Percentiles rank a stretch among this genome's conserved stretches.
phyloP scores from a whole-genome alignment of 1,284 basidiomycete species.

The Irpex rosettiformis region DNA sequence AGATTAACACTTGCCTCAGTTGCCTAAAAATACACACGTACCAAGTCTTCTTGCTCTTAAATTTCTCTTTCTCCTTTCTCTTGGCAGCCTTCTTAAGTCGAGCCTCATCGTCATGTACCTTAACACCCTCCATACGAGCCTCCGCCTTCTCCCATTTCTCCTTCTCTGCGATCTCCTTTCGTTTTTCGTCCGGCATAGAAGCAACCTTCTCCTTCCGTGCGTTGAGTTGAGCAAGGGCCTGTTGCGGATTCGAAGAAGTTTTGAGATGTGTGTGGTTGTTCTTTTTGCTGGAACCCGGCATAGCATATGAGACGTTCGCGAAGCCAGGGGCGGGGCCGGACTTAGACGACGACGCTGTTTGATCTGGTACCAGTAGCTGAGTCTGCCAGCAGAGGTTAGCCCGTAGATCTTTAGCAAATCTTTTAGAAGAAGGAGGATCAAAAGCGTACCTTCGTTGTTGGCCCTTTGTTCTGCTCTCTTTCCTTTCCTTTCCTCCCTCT shows the following conservation, averaged over 20 bases:
- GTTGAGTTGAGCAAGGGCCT: constrained; percentile 78
- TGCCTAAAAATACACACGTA: constrained; percentile 35
- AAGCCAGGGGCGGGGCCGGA: constrained; percentile 34
- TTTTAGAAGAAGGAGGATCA: background rate
- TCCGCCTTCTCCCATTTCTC: constrained; percentile 88
- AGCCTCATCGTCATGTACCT: constrained; percentile 80
- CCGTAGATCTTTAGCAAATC: background rate
- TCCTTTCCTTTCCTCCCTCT: constrained; percentile 46
- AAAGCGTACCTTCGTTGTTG: constrained; percentile 50
- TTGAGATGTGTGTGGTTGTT: constrained; percentile 47
- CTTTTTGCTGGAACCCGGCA: constrained; percentile 42
- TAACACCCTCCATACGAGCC: constrained; percentile 80
- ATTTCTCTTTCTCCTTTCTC: constrained; percentile 85
- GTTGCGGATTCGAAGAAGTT: constrained; percentile 74
- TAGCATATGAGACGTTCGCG: constrained; percentile 71
- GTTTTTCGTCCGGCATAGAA: constrained; percentile 73
- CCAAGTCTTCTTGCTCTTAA: constrained; percentile 82
- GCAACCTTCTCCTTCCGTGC: constrained; percentile 74
- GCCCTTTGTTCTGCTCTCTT: constrained; percentile 41
- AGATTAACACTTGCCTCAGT: constrained; percentile 7
- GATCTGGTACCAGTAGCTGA: constrained; percentile 70
- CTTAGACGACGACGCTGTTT: constrained; percentile 29
- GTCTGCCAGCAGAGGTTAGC: constrained; percentile 40
- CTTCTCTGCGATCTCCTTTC: constrained; percentile 71
- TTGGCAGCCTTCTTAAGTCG: constrained; percentile 88